phyloP scores from a whole-genome alignment of 306 rosid species.

The Dalbergia cultrata region DNA sequence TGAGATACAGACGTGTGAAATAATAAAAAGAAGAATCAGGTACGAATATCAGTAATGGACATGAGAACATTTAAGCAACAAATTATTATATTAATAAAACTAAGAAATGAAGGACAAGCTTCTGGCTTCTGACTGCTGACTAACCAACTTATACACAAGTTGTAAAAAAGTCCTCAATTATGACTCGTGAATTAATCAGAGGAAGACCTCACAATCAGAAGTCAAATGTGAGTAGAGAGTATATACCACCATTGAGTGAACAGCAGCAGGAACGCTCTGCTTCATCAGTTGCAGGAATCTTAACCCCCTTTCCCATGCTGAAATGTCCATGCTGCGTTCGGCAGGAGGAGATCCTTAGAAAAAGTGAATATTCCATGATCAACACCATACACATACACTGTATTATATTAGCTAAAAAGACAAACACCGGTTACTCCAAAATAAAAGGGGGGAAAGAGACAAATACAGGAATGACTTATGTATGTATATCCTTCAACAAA shows the following conservation, averaged over 20 bases:
- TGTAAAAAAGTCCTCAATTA: conserved; percentile 29
- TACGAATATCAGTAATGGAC: conserved; percentile 33
- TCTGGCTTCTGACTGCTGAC: conserved; percentile 25
- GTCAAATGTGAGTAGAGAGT: conserved; percentile 41
- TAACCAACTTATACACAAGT: conserved; percentile 30
- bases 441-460: neutral
- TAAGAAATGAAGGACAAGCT: conserved; percentile 23
- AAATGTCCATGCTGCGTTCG: conserved; percentile 99
- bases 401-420: conserved; percentile 45
- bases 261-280: conserved; percentile 81
- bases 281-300: conserved; percentile 74
- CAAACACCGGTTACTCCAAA: conserved; percentile 20
- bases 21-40: conserved; percentile 10
- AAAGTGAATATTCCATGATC: conserved; percentile 93
- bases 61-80: conserved; percentile 19
- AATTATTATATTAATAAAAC: neutral
- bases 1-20: neutral
- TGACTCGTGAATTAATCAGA: conserved; percentile 42
- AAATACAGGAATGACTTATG: conserved; percentile 15
- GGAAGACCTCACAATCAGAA: conserved; percentile 36
- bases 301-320: conserved; percentile 89
- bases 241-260: conserved; percentile 94
- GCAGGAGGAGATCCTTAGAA: conserved; percentile 99
- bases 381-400: conserved; percentile 69
- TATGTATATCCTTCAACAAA: conserved; percentile 33